phyloP scores from a whole-genome alignment of 345 rosid species.

The Barbarea vulgaris region DNA sequence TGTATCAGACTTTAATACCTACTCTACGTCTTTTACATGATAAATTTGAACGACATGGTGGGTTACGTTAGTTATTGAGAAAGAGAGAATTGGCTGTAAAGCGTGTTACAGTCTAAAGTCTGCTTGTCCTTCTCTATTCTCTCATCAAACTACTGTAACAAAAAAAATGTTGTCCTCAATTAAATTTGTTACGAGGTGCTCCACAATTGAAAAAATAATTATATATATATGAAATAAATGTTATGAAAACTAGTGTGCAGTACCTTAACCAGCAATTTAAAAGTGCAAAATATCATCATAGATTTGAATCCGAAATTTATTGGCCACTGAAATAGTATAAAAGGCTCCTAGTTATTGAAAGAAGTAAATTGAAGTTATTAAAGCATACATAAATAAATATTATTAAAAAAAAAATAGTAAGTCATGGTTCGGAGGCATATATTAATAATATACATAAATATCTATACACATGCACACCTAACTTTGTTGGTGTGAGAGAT shows the following conservation, averaged over 20 bases:
- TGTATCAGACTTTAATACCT: too few species aligned
- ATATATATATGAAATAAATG: background rate
- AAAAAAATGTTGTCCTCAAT: background rate
- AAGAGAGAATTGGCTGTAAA: background rate
- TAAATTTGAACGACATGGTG: background rate
- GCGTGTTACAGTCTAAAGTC: background rate
- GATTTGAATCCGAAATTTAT: background rate
- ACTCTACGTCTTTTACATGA: background rate
- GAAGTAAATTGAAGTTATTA: background rate
- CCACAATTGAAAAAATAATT: background rate
- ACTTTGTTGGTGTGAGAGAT: conserved; percentile 21
- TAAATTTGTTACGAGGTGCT: background rate
- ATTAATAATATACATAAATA: background rate
- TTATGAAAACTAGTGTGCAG: background rate
- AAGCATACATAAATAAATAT: background rate
- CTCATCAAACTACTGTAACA: background rate
- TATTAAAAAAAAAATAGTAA: background rate
- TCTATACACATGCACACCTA: conserved; percentile 24
- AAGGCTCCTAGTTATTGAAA: background rate
- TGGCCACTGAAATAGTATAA: background rate
- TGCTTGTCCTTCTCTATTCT: background rate
- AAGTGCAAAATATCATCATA: background rate
- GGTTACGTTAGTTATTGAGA: background rate
- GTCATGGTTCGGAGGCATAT: background rate
- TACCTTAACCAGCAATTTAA: background rate